These are phyloP conservation scores for Xylaria sp. DNA, from an alignment of 2,329 filamentous ascomycete species.

Conservation along the genomic window DNA sequence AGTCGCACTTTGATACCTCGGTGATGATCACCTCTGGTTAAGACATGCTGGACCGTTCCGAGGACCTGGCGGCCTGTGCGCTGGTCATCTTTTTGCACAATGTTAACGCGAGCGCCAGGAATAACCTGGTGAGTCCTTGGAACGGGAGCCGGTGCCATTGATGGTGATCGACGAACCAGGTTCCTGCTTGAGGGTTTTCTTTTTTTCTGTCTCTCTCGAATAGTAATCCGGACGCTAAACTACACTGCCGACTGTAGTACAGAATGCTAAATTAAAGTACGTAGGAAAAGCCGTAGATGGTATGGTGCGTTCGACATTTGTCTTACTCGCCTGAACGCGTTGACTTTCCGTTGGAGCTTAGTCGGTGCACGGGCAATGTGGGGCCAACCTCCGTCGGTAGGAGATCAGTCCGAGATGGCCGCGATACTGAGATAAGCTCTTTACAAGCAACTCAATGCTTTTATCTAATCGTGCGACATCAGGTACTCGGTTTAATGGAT, in stretches of 20 bases:
- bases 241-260: not conserved
- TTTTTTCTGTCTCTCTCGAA: not conserved
- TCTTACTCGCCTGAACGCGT: not conserved
- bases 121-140: slow-evolving; percentile 64
- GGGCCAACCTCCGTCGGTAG: not conserved
- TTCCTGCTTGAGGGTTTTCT: not conserved
- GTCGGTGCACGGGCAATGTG: not conserved
- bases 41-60: slow-evolving; percentile 72
- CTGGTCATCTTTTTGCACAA: slow-evolving; percentile 81
- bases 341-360: not conserved
- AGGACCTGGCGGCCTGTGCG: slow-evolving; percentile 76
- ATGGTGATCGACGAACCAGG: not conserved
- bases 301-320: slow-evolving; percentile 8
- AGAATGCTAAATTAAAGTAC: slow-evolving; percentile 10
- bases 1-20: slow-evolving; percentile 83
- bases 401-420: not conserved
- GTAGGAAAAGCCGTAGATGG: not conserved
- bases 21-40: slow-evolving; percentile 79
- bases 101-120: slow-evolving; percentile 72
- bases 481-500: not conserved
- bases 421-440: not conserved
- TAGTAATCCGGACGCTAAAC: not conserved
- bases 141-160: slow-evolving; percentile 46
- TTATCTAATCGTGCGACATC: not conserved
- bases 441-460: not conserved